Evolutionary conservation across 2,329 filamentous ascomycete species (phyloP).

Genomic region (Venturia nashicola): DNA sequence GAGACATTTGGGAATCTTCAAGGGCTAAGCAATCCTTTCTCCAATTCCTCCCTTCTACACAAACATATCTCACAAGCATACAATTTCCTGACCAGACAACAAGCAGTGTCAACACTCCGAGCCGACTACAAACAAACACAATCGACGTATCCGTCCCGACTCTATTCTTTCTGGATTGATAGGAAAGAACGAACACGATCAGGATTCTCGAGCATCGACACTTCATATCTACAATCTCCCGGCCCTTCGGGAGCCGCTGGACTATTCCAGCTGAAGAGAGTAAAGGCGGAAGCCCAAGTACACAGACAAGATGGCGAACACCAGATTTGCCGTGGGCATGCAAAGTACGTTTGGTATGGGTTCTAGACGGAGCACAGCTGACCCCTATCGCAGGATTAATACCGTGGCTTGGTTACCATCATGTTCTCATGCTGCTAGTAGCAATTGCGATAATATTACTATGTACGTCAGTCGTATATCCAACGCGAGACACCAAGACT

Average conservation of each 20-base stretch:
- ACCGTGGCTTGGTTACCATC: conserved; percentile 55
- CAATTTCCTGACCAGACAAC: background rate
- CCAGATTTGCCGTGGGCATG: conserved; percentile 39
- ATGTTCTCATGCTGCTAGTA: conserved; percentile 97
- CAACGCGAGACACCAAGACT: conserved; percentile 6
- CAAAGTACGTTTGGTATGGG: conserved; percentile 26
- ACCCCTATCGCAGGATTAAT: conserved; percentile 36
- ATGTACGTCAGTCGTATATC: conserved; percentile 48
- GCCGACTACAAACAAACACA: background rate
- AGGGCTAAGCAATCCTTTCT: background rate
- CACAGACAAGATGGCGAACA: conserved; percentile 29
- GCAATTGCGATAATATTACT: conserved; percentile 86
- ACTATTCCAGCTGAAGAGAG: conserved; percentile 13
- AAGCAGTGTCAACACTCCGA: conserved; percentile 4
- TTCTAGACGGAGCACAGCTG: background rate
- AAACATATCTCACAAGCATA: background rate
- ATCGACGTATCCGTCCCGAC: conserved; percentile 1
- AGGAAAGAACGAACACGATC: background rate
- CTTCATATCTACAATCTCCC: conserved; percentile 16
- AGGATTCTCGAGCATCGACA: conserved; percentile 4
- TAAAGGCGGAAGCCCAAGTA: conserved; percentile 12
- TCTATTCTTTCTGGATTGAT: background rate
- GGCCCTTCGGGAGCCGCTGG: conserved; percentile 31
- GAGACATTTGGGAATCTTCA: background rate
- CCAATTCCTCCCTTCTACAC: background rate